Evolutionary conservation across 2,329 filamentous ascomycete species (phyloP).

Genomic region (Aspergillus clavatus): DNA sequence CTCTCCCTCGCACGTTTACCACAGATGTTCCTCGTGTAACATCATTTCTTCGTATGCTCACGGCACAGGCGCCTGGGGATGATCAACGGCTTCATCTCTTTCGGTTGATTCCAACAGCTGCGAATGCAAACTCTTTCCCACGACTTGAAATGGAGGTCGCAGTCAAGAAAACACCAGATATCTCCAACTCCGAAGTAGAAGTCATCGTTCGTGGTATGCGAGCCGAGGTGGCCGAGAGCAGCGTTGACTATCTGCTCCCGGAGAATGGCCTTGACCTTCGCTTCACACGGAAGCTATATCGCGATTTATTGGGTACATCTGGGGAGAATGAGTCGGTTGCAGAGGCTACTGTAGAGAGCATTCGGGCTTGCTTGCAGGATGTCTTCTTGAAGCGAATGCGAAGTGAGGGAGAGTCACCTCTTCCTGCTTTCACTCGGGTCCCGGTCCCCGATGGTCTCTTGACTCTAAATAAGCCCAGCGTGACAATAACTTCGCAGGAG

Average conservation of each 20-base stretch:
- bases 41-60: constrained; percentile 29
- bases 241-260: constrained; percentile 37
- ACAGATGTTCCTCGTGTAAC: constrained; percentile 31
- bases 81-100: constrained; percentile 23
- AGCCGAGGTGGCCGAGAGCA: constrained; percentile 26
- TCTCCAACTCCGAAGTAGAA: constrained; percentile 4
- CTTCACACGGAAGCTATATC: constrained; percentile 32
- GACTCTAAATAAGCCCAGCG: neutral
- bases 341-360: constrained; percentile 14
- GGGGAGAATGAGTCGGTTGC: constrained; percentile 3
- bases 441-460: constrained; percentile 25
- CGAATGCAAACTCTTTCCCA: constrained; percentile 23
- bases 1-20: constrained; percentile 30
- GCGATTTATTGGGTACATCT: constrained; percentile 21
- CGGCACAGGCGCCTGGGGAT: constrained; percentile 11
- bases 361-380: constrained; percentile 19
- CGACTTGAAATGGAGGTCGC: constrained; percentile 31
- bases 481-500: neutral
- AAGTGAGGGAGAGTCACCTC: constrained; percentile 10
- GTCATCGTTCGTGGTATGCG: constrained; percentile 27
- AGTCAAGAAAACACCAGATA: constrained; percentile 3
- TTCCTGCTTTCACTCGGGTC: constrained; percentile 31
- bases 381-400: constrained; percentile 15
- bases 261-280: constrained; percentile 37
- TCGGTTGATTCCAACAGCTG: constrained; percentile 29